Base-by-base conservation (phyloP, 2,329 filamentous ascomycete genomes). In the Aspergillus hiratsukae region DNA sequence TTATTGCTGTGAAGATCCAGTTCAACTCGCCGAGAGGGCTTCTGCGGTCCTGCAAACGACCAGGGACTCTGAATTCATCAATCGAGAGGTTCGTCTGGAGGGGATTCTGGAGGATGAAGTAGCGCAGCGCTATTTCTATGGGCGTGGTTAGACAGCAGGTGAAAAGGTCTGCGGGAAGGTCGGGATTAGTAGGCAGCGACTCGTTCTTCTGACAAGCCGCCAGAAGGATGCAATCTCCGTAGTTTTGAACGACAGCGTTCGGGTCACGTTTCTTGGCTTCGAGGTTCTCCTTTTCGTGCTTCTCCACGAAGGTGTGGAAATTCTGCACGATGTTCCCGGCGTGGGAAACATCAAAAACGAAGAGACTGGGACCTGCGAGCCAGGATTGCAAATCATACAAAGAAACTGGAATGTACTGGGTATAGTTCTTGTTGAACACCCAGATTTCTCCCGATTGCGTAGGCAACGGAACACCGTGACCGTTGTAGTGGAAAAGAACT, bases 351-450 rank as follows among this genome's bases (percentile, higher is more conserved):
- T 99, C 94, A 83, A 95, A 99, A 35, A 99, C 94, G 69, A 95
- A 99, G 46, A 99, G 87, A 58, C 92, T 96, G 0, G 94, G 94
- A 0, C 92, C 93, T 60, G 93, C 91, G 7, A 99, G 84, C 94
- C 94, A 99, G 57, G 90, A 88, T 74, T 97, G 93, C 48, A 99
- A 78, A 70, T 99, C 94, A 68, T 96, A 97, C 8, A 99, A 79
- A 1, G 93, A 96, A 46, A 99, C 90, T 0, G 94, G 94, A 45
- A 99, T 99, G 71, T 99, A 99, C 75, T 99, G 94, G 0, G 94
- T 99, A 72, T 97, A 99, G 64, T 91, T 97, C 66, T 94, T 93
- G 75, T 99, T 99, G 74, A 99, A 99, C 4, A 97, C 95, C 94
- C 94, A 99, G 21, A 99, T 96, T 73, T 99, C 94, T 14, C 94